Percentiles rank a stretch among this genome's conserved stretches.
These are phyloP conservation scores for Phytophthora tubulina DNA, from an alignment of 352 stramenopile genomes.

Conservation along the genomic window DNA sequence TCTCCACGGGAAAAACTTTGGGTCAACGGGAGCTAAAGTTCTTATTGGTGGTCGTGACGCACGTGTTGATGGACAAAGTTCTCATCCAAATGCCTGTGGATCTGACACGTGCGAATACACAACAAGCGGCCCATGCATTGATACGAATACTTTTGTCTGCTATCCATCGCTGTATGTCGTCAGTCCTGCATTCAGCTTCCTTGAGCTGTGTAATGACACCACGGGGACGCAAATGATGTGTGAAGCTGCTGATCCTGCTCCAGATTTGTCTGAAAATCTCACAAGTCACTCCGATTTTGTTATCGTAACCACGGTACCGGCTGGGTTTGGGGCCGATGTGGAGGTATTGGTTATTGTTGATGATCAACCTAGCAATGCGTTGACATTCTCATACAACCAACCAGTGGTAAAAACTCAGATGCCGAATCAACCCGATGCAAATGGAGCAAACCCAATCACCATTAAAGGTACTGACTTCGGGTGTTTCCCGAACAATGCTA, in stretches of 20 bases:
- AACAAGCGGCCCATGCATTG: conserved; percentile 64
- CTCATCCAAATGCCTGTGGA: conserved; percentile 48
- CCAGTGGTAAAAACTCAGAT: conserved; percentile 65
- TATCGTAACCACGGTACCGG: conserved; percentile 55
- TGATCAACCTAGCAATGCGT: conserved; percentile 55
- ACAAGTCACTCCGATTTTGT: conserved; percentile 57
- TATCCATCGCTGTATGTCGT: conserved; percentile 59
- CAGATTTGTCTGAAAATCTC: conserved; percentile 44
- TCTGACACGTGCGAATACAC: conserved; percentile 46
- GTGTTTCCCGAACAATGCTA: conserved; percentile 68
- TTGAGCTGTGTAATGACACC: conserved; percentile 42
- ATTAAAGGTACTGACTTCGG: conserved; percentile 74
- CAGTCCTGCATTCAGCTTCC: conserved; percentile 43
- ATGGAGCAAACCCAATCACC: conserved; percentile 66
- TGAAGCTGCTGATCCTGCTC: conserved; percentile 8
- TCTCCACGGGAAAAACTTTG: conserved; percentile 76
- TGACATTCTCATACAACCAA: conserved; percentile 69
- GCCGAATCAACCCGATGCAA: conserved; percentile 73
- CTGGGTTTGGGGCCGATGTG: conserved; percentile 57
- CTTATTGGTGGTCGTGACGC: conserved; percentile 68
- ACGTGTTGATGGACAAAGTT: conserved; percentile 52
- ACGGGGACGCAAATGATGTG: conserved; percentile 47
- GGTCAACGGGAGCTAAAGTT: conserved; percentile 44
- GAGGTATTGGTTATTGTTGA: conserved; percentile 61
- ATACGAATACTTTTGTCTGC: conserved; percentile 53